Conservation (phyloP, 768 basidiomycete genomes). For the button mushroom (Agaricus bisporus) region DNA sequence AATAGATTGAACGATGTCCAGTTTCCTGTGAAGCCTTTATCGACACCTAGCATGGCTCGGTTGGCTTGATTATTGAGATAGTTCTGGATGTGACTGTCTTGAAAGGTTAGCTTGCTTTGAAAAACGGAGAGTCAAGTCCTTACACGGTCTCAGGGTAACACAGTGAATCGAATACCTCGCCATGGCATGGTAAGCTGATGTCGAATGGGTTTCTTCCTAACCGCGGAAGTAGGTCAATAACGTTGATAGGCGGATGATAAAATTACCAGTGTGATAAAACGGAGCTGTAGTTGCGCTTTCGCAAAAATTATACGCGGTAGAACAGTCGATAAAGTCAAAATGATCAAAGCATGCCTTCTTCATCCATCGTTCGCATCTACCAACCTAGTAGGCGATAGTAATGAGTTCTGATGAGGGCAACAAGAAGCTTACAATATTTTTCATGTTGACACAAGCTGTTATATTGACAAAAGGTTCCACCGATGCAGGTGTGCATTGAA, state of each 20-base stretch:
- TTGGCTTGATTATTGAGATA: slow-evolving; percentile 59
- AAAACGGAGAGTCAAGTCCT: background rate
- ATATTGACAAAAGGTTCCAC: slow-evolving; percentile 40
- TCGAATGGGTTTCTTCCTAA: slow-evolving; percentile 62
- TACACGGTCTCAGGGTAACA: slow-evolving; percentile 54
- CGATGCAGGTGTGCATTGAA: slow-evolving; percentile 49
- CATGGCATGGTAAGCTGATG: slow-evolving; percentile 54
- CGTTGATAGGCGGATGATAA: no score
- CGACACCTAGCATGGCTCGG: slow-evolving; percentile 57
- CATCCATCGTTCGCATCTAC: slow-evolving; percentile 57
- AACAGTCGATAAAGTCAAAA: slow-evolving; percentile 61
- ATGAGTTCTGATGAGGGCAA: no score
- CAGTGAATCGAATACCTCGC: slow-evolving; percentile 36
- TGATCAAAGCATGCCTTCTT: slow-evolving; percentile 50
- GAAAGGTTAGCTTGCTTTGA: background rate
- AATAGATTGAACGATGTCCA: slow-evolving; percentile 25
- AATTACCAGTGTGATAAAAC: slow-evolving; percentile 35
- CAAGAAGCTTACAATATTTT: slow-evolving; percentile 45
- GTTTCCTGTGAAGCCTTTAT: slow-evolving; percentile 30
- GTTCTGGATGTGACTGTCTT: slow-evolving; percentile 42
- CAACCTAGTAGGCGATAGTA: slow-evolving; percentile 34
- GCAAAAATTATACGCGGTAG: slow-evolving; percentile 59
- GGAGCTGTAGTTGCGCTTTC: slow-evolving; percentile 37
- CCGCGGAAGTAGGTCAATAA: no score
- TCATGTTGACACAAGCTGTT: slow-evolving; percentile 51